Evolutionary conservation across 148 eudicot genomes (phyloP).

Genomic region (Salicornia ramosissima): DNA sequence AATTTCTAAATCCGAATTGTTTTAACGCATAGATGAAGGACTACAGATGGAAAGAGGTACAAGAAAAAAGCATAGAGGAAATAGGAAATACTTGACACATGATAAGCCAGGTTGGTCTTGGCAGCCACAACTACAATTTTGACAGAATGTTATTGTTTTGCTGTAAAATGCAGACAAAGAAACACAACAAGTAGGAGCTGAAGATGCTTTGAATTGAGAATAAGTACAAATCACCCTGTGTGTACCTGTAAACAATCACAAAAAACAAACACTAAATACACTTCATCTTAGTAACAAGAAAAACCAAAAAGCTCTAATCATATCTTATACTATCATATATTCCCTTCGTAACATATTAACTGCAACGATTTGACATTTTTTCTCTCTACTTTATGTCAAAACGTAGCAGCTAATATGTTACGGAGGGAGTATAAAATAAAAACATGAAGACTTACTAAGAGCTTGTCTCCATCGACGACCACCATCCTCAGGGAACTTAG

Average conservation of each 20-base stretch:
- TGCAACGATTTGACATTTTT: too few relatives aligned
- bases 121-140: constrained; percentile 66
- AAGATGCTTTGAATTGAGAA: constrained; percentile 64
- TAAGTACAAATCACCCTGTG: constrained; percentile 58
- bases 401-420: too few relatives aligned
- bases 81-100: constrained; percentile 47
- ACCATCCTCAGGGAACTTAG: constrained; percentile 49
- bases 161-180: constrained; percentile 85
- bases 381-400: too few relatives aligned
- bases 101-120: constrained; percentile 39
- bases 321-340: too few relatives aligned
- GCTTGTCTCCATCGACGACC: constrained; percentile 77
- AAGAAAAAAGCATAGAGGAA: not conserved
- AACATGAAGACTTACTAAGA: constrained; percentile 51
- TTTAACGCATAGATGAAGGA: too few relatives aligned
- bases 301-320: too few relatives aligned
- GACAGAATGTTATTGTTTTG: constrained; percentile 52
- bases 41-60: too few relatives aligned
- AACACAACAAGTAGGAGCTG: constrained; percentile 75
- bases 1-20: too few relatives aligned
- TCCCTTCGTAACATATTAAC: too few relatives aligned
- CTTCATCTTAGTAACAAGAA: too few relatives aligned
- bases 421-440: too few relatives aligned
- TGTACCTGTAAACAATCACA: constrained; percentile 43
- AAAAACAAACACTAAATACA: too few relatives aligned